phyloP scores from a whole-genome alignment of 176 grass and related monocot genomes.

The Puccinellia tenuiflora region DNA sequence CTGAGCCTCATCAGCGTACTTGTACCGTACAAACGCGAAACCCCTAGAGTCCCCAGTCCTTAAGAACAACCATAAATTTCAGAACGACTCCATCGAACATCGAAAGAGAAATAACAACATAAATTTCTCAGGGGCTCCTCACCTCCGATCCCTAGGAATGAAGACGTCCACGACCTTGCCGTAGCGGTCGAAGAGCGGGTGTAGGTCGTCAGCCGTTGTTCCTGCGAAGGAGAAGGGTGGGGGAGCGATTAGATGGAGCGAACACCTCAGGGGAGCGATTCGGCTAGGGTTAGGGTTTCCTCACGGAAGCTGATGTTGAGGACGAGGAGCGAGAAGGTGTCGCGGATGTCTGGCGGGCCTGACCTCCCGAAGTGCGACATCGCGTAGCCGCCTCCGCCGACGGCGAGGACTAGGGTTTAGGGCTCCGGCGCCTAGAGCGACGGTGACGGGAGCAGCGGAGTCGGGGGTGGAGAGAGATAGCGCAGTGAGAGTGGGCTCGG shows the following conservation, averaged over 20 bases:
- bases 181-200: constrained; percentile 88
- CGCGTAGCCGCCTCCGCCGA: not conserved
- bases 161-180: constrained; percentile 97
- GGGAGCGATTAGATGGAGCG: not conserved
- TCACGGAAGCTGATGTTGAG: constrained; percentile 97
- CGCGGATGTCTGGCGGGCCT: constrained; percentile 81
- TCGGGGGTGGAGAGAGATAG: not conserved
- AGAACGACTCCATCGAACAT: not conserved
- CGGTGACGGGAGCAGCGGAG: not conserved
- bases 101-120: not conserved
- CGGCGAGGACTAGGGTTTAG: constrained; percentile 31
- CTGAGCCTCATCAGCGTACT: constrained; percentile 90
- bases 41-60: constrained; percentile 89
- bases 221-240: constrained; percentile 29
- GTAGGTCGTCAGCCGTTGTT: constrained; percentile 89
- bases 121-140: not conserved
- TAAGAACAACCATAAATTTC: not conserved
- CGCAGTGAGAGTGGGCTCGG: not conserved
- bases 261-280: not conserved
- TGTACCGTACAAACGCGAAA: constrained; percentile 94
- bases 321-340: constrained; percentile 91
- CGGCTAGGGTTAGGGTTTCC: constrained; percentile 27
- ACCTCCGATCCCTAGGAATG: constrained; percentile 95
- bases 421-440: constrained; percentile 26
- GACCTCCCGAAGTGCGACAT: constrained; percentile 98